Percentiles rank a stretch among this genome's conserved stretches.
These are phyloP conservation scores for Clonostachys byssicola DNA, from an alignment of 2,329 filamentous ascomycete genomes.

Conservation along the genomic window DNA sequence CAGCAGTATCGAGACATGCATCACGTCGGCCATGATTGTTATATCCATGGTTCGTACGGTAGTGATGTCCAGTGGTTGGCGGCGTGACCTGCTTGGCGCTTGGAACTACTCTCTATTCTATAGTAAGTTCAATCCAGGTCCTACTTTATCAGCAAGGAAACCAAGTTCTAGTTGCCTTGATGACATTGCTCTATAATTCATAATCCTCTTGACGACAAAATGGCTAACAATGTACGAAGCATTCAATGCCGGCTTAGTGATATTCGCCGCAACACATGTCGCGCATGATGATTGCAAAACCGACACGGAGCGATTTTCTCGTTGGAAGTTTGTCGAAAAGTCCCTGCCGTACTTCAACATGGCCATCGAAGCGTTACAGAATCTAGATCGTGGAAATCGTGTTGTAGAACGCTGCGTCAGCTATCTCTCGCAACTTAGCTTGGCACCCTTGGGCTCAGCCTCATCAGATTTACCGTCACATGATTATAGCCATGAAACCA, in stretches of 20 bases:
- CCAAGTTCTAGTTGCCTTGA: no score
- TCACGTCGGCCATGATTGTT: not conserved
- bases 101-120: not conserved
- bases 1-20: not conserved
- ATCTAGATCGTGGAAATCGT: not conserved
- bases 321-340: not conserved
- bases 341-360: not conserved
- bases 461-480: not conserved
- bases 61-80: not conserved
- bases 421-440: not conserved
- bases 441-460: not conserved
- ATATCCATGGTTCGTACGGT: not conserved
- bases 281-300: not conserved
- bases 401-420: not conserved
- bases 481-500: not conserved
- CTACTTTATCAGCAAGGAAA: no score
- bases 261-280: not conserved
- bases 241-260: not conserved
- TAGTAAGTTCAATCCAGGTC: not conserved
- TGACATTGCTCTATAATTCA: no score
- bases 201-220: no score
- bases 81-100: not conserved
- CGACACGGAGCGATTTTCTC: not conserved
- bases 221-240: not conserved
- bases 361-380: not conserved